Conservation (phyloP, 345 rosid genomes). For the Angophora floribunda region DNA sequence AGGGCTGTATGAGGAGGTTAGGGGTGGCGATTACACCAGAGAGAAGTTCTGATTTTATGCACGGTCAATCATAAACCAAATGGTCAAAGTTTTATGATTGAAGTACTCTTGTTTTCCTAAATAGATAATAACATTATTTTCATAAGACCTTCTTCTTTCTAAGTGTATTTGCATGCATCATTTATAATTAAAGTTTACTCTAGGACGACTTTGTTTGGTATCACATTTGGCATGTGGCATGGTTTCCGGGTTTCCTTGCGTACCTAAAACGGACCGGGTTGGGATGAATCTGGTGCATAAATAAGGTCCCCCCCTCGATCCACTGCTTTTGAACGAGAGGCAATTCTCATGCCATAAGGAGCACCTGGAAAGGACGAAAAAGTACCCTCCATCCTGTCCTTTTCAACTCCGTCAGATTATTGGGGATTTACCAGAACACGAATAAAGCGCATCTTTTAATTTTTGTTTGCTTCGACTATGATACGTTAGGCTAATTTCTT, state of each 20-base stretch:
- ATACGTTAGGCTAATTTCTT: not conserved
- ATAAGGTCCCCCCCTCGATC: not conserved
- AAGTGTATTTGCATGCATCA: not conserved
- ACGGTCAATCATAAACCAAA: not conserved
- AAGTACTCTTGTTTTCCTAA: too few relatives aligned
- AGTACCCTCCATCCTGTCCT: not conserved
- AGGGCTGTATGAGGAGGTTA: not conserved
- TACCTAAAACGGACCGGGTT: not conserved
- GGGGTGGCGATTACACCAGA: not conserved
- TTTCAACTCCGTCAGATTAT: not conserved
- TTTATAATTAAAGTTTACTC: not conserved
- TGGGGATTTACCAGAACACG: not conserved
- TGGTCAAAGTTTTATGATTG: not conserved
- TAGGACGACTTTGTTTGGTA: not conserved
- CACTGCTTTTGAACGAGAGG: not conserved
- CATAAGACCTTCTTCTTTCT: not conserved
- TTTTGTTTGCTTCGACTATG: not conserved
- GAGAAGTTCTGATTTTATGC: not conserved
- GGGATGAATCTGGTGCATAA: not conserved
- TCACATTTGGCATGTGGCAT: not conserved
- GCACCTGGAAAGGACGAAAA: not conserved
- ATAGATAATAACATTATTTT: too few relatives aligned
- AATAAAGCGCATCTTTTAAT: not conserved
- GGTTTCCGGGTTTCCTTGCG: not conserved
- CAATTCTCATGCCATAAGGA: not conserved